Base-by-base conservation (phyloP, 2,329 filamentous ascomycete genomes). In the Ophiostoma angusticollis region DNA sequence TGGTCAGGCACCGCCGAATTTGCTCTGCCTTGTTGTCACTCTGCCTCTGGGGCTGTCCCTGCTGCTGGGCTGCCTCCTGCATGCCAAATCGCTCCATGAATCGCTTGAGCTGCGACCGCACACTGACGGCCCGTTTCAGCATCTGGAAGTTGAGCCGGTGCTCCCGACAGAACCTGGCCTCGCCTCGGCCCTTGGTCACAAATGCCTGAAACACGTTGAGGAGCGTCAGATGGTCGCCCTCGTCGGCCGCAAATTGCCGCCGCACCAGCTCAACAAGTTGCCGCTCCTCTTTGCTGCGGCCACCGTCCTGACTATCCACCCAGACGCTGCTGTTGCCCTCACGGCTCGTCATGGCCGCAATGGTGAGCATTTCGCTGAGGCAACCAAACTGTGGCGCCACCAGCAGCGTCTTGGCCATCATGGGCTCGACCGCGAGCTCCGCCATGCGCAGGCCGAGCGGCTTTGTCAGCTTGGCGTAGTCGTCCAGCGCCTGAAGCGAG, bases 131-230 rank as follows among this genome's bases (percentile, higher is more conserved):
- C 39, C 81, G 74, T 16, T 68, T 72, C 70, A 98, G 70, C 4
- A 79, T 71, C 57, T 91, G 89, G 67, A 80, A 93, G 55, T 95
- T 95, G 37, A 96, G 65, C 44, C 79, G 73, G 50, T 96, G 80
- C 7, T 91, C 81, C 40, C 83, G 80, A 55, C 87, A 95, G 69
- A 93, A 98, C 46, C 78, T 78, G 1, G 80, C 63, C 45, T 93
- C 84, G 54, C 89, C 91, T 50, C 77, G 80, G 2, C 86, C 87
- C 44, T 77, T 82, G 2, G 79, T 84, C 35, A 89, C 66, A 53
- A 96, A 96, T 0, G 84, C 75, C 53, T 87, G 80, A 54, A 91
- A 96, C n/a, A 87, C 82, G 51, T 98, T 96, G 29, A 95, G 70
- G 9, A 95, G 71, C 1, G 87, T 95, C 18, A 96, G 61, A 51